phyloP scores from a whole-genome alignment of 352 stramenopile species.

The Globisporangium takayamanum region DNA sequence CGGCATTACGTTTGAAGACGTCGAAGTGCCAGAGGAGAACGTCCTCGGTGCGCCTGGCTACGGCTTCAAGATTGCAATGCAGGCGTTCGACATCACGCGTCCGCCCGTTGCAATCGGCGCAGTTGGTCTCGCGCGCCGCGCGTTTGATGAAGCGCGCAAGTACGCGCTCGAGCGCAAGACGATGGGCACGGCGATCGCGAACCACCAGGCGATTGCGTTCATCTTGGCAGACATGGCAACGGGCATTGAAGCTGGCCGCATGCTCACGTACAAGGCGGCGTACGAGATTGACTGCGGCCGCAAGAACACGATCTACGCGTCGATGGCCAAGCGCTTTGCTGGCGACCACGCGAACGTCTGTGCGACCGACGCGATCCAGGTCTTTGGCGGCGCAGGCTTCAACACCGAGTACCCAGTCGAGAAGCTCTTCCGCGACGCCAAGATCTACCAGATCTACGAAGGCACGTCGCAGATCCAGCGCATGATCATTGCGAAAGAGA shows the following conservation, averaged over 20 bases:
- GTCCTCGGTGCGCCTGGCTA: conserved; percentile 82
- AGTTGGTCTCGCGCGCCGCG: conserved; percentile 78
- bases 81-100: conserved; percentile 89
- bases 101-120: conserved; percentile 83
- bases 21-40: conserved; percentile 84
- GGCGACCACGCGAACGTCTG: conserved; percentile 84
- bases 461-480: conserved; percentile 90
- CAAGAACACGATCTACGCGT: conserved; percentile 88
- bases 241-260: conserved; percentile 77
- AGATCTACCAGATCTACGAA: conserved; percentile 93
- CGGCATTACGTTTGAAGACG: conserved; percentile 89
- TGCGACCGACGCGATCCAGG: conserved; percentile 84
- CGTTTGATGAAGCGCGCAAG: conserved; percentile 86
- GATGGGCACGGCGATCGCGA: conserved; percentile 80
- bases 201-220: conserved; percentile 86
- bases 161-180: conserved; percentile 85
- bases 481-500: conserved; percentile 87
- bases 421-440: conserved; percentile 89
- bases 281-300: conserved; percentile 86
- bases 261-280: conserved; percentile 86
- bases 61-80: conserved; percentile 92
- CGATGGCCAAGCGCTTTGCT: conserved; percentile 89
- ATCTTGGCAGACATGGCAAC: conserved; percentile 90
- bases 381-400: conserved; percentile 88
- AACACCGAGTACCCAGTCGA: conserved; percentile 92